A percentile compares a stretch with the other conserved stretches of the same genome.
phyloP scores from a whole-genome alignment of 371 early-diverging fungal genomes.

The Circinella umbellata region DNA sequence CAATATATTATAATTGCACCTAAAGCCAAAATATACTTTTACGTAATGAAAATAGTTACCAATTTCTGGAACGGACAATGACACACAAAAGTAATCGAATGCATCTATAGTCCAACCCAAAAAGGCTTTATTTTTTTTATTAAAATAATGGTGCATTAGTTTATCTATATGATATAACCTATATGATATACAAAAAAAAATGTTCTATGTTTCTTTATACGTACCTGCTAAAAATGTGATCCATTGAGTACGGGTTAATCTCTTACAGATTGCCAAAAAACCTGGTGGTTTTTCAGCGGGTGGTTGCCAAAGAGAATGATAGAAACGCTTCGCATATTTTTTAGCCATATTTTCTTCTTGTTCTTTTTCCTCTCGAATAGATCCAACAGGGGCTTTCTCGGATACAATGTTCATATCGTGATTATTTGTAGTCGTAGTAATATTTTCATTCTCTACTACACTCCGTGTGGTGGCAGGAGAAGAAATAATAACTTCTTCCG shows the following conservation, averaged over 20 bases:
- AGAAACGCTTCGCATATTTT: background rate
- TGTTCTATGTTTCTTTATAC: background rate
- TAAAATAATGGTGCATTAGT: background rate
- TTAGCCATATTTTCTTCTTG: background rate
- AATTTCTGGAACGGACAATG: slow-evolving; percentile 48
- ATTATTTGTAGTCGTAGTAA: too few relatives aligned
- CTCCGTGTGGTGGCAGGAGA: too few relatives aligned
- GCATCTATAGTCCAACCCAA: slow-evolving; percentile 79
- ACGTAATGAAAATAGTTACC: slow-evolving; percentile 26
- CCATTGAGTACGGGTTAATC: background rate
- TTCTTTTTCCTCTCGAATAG: too few relatives aligned
- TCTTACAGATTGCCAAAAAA: background rate
- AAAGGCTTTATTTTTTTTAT: slow-evolving; percentile 44
- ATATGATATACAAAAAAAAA: too few relatives aligned
- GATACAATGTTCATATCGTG: too few relatives aligned
- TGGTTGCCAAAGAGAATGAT: slow-evolving; percentile 1
- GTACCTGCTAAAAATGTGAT: background rate
- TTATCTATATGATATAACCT: too few relatives aligned
- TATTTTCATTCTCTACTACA: too few relatives aligned
- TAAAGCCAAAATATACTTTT: background rate
- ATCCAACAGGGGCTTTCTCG: too few relatives aligned
- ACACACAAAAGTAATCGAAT: slow-evolving; percentile 71
- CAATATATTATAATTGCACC: slow-evolving; percentile 15
- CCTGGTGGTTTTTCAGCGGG: slow-evolving; percentile 3
- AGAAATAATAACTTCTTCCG: too few relatives aligned